Evolutionary conservation across 768 basidiomycete genomes (phyloP).

Genomic region (Trametes gibbosa): DNA sequence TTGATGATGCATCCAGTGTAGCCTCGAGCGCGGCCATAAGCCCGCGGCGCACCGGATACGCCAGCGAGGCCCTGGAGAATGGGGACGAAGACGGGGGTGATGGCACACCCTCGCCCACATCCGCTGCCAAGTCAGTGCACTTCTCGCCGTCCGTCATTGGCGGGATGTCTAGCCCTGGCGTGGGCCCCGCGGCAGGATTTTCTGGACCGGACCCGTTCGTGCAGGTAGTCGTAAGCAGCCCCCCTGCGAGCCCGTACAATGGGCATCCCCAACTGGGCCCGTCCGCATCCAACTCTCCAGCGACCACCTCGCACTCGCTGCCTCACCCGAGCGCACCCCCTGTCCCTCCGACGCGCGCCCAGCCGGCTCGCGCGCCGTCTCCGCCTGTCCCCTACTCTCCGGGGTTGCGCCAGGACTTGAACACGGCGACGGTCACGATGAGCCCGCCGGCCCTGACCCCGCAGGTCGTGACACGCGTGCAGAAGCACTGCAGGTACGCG

Average conservation of each 20-base stretch:
- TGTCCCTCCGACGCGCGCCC: slow-evolving; percentile 8
- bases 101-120: slow-evolving; percentile 14
- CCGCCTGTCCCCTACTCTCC: slow-evolving; percentile 10
- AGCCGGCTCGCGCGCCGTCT: slow-evolving; percentile 14
- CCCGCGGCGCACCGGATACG: slow-evolving; percentile 32
- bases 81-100: slow-evolving; percentile 29
- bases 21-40: slow-evolving; percentile 7
- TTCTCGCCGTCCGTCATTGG: slow-evolving; percentile 48
- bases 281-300: slow-evolving; percentile 20
- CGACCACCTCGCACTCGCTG: slow-evolving; percentile 11
- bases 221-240: slow-evolving; percentile 9
- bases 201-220: background rate
- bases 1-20: slow-evolving; percentile 17
- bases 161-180: slow-evolving; percentile 27
- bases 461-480: slow-evolving; percentile 64
- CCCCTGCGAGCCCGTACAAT: slow-evolving; percentile 6
- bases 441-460: slow-evolving; percentile 54
- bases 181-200: background rate
- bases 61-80: slow-evolving; percentile 45
- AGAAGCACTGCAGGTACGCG: slow-evolving; percentile 92
- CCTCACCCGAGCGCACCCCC: slow-evolving; percentile 13
- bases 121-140: slow-evolving; percentile 36
- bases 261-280: slow-evolving; percentile 30
- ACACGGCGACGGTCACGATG: slow-evolving; percentile 21
- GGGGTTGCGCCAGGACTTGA: slow-evolving; percentile 1